Conservation (phyloP, 148 eudicot genomes). For the Arbutus unedo region DNA sequence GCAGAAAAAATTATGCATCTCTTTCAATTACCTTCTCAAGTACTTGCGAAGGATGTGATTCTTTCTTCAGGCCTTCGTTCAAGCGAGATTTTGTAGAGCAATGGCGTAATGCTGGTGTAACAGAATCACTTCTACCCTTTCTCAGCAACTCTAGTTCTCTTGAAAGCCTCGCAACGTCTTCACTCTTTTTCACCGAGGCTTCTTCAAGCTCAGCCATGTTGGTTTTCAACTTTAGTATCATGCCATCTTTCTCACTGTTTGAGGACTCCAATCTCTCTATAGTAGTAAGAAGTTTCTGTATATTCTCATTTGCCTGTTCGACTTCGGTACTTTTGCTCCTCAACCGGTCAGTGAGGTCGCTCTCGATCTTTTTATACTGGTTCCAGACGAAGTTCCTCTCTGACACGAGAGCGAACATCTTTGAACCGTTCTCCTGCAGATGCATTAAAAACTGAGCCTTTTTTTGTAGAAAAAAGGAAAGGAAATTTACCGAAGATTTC, state of each 20-base stretch:
- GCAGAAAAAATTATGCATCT: background rate
- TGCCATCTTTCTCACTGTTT: conserved; percentile 41
- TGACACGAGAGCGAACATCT: conserved; percentile 50
- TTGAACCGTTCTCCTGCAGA: conserved; percentile 37
- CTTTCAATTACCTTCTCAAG: conserved; percentile 24
- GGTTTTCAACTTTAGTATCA: conserved; percentile 31
- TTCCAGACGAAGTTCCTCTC: conserved; percentile 73
- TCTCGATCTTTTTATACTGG: conserved; percentile 59
- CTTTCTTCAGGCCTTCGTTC: conserved; percentile 27
- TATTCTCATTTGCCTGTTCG: conserved; percentile 43
- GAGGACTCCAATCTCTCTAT: conserved; percentile 55
- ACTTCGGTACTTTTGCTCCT: conserved; percentile 45
- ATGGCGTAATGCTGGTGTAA: conserved; percentile 37
- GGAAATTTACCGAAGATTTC: background rate
- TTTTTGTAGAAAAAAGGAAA: background rate
- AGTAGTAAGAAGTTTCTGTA: conserved; percentile 32
- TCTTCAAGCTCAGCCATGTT: conserved; percentile 37
- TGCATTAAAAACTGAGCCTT: background rate
- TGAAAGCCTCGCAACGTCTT: conserved; percentile 36
- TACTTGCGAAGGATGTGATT: conserved; percentile 22
- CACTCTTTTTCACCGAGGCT: conserved; percentile 34
- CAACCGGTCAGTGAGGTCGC: conserved; percentile 30
- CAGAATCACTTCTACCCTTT: conserved; percentile 26
- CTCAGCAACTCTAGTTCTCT: conserved; percentile 41
- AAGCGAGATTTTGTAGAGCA: conserved; percentile 28